Conservation (phyloP, 2,329 filamentous ascomycete genomes). For the Fusarium albosuccineum region DNA sequence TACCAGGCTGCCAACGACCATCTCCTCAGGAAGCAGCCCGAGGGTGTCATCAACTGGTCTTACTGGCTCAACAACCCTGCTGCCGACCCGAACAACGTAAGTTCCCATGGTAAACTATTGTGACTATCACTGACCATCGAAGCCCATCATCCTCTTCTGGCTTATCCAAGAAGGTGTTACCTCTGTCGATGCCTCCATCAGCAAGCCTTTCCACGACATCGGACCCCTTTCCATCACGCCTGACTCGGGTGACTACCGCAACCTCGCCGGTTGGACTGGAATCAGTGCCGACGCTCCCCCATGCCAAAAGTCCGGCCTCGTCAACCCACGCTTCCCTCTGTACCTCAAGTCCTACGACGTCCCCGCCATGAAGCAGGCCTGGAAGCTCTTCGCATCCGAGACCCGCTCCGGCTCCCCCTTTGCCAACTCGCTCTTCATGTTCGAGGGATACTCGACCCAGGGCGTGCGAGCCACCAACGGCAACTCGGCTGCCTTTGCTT, state of each 20-base stretch:
- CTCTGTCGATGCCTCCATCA: slow-evolving; percentile 56
- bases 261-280: slow-evolving; percentile 40
- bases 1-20: slow-evolving; percentile 62
- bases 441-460: slow-evolving; percentile 65
- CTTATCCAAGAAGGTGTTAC: slow-evolving; percentile 60
- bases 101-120: neutral
- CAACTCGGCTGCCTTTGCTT: slow-evolving; percentile 36
- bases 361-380: slow-evolving; percentile 32
- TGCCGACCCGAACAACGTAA: slow-evolving; percentile 57
- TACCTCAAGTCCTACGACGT: slow-evolving; percentile 40
- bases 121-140: neutral
- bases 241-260: slow-evolving; percentile 38
- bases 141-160: slow-evolving; percentile 59
- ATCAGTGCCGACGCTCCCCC: slow-evolving; percentile 32
- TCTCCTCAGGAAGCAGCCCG: slow-evolving; percentile 57
- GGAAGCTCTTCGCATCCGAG: slow-evolving; percentile 33
- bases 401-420: slow-evolving; percentile 31
- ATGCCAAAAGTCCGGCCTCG: slow-evolving; percentile 41
- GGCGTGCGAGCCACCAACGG: slow-evolving; percentile 47
- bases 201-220: slow-evolving; percentile 59
- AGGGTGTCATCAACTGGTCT: slow-evolving; percentile 63
- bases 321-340: slow-evolving; percentile 46
- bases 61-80: slow-evolving; percentile 59
- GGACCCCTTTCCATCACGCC: slow-evolving; percentile 53
- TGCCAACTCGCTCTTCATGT: slow-evolving; percentile 60